These are phyloP conservation scores for Prunella vulgaris DNA, from an alignment of 257 asterid genomes.

Conservation along the genomic window DNA sequence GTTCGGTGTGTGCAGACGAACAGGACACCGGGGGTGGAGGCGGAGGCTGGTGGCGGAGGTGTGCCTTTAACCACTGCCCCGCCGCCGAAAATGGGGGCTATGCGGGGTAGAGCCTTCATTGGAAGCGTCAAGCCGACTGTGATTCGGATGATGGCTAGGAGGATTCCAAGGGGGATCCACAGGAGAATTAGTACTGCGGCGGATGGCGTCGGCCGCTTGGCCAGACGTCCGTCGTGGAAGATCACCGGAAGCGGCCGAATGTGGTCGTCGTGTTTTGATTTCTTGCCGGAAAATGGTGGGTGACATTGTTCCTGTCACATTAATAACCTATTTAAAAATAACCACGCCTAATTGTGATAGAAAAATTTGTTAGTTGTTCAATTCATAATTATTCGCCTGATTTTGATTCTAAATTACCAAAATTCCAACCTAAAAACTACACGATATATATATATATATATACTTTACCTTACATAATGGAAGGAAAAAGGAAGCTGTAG, in stretches of 20 bases:
- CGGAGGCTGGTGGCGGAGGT: constrained; percentile 56
- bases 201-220: constrained; percentile 63
- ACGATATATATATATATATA: too few species aligned
- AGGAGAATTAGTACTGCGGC: constrained; percentile 58
- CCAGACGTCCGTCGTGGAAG: constrained; percentile 90
- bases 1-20: constrained; percentile 86
- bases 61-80: constrained; percentile 59
- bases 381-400: too few species aligned
- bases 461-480: constrained; percentile 34
- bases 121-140: constrained; percentile 51
- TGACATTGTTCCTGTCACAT: constrained; percentile 41
- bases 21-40: constrained; percentile 51
- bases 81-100: constrained; percentile 61
- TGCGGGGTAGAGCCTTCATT: constrained; percentile 35
- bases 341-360: too few species aligned
- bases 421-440: too few species aligned
- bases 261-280: constrained; percentile 17
- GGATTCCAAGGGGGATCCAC: constrained; percentile 72
- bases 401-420: too few species aligned
- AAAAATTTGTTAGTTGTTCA: too few species aligned
- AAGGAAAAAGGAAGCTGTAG: constrained; percentile 33
- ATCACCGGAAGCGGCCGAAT: constrained; percentile 69
- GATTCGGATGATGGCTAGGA: constrained; percentile 55
- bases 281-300: constrained; percentile 29
- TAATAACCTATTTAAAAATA: too few species aligned